Conservation (phyloP, 768 basidiomycete species). For the Dacryopinax spathularia region DNA sequence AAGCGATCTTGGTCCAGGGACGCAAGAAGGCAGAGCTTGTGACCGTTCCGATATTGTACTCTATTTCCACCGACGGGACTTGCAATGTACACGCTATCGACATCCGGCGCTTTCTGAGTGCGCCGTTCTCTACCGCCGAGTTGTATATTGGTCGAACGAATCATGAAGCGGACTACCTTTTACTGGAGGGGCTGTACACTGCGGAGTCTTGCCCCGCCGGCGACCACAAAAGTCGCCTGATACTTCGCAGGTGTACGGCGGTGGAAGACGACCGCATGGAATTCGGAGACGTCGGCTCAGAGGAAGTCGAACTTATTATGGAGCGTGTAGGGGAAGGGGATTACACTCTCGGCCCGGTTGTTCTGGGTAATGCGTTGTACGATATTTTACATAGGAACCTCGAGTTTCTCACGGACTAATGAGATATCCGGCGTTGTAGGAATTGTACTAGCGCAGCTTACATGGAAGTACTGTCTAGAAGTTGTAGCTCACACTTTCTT, state of each 20-base stretch:
- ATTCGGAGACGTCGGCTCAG: no score
- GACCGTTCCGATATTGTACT: neutral
- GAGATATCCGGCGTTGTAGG: no score
- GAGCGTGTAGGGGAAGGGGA: neutral
- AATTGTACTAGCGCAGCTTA: no score
- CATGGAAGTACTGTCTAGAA: neutral
- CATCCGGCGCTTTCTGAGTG: neutral
- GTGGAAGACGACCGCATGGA: no score
- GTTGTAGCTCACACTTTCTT: neutral
- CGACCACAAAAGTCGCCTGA: no score
- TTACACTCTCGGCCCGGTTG: neutral
- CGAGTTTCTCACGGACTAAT: neutral
- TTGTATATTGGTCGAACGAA: neutral
- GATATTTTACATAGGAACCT: neutral
- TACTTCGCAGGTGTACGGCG: no score
- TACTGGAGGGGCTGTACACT: no score
- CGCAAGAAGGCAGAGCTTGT: neutral
- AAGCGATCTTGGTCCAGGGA: neutral
- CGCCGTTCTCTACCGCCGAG: neutral
- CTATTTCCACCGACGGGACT: neutral
- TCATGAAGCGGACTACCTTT: neutral
- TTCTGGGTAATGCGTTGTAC: neutral
- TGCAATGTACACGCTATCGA: neutral
- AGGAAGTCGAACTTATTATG: neutral
- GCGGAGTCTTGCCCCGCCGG: no score